phyloP scores from a whole-genome alignment of 1,284 basidiomycete genomes.

The Ustilago tritici region DNA sequence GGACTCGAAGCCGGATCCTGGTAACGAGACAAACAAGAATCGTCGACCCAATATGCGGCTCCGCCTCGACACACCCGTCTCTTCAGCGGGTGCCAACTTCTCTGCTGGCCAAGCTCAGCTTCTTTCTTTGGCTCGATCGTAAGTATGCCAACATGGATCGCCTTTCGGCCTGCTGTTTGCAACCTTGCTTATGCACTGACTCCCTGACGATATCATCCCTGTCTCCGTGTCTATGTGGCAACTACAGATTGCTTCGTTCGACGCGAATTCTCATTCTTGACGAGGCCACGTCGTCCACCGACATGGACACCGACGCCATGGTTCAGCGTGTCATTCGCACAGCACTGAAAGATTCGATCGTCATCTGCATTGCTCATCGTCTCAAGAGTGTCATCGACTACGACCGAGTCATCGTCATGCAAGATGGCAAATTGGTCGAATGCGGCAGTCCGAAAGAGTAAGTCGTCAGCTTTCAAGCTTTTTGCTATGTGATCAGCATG shows the following conservation, averaged over 20 bases:
- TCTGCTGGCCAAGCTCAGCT: constrained; percentile 86
- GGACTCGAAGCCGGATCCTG: constrained; percentile 1
- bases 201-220: constrained; percentile 11
- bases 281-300: constrained; percentile 76
- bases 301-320: constrained; percentile 42
- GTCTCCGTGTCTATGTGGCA: neutral
- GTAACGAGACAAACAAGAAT: neutral
- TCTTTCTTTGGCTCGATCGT: constrained; percentile 79
- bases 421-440: constrained; percentile 72
- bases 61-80: constrained; percentile 79
- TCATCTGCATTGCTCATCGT: constrained; percentile 58
- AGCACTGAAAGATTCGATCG: constrained; percentile 69
- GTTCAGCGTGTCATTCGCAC: constrained; percentile 48
- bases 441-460: constrained; percentile 78
- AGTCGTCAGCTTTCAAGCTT: neutral
- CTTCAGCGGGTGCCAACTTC: constrained; percentile 83
- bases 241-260: constrained; percentile 78
- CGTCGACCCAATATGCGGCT: constrained; percentile 66
- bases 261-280: constrained; percentile 84
- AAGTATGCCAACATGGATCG: neutral
- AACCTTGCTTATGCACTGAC: neutral
- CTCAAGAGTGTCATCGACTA: constrained; percentile 71
- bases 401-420: constrained; percentile 79
- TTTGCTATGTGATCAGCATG: neutral
- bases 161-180: constrained; percentile 47